These are phyloP conservation scores for Paradendryphiella salina DNA, from an alignment of 2,329 filamentous ascomycete genomes.

Conservation along the genomic window DNA sequence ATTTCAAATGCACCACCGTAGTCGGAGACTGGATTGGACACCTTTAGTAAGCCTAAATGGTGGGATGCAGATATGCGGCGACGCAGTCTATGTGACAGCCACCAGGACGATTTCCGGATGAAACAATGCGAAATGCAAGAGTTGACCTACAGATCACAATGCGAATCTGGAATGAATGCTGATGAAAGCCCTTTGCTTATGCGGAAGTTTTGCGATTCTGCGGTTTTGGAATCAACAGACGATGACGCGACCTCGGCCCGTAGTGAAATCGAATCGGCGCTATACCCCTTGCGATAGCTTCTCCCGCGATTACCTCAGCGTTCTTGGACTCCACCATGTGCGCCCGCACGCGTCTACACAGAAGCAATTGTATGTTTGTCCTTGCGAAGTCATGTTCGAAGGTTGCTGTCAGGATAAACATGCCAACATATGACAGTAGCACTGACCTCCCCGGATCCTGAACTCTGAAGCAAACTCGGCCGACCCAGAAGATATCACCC, in stretches of 20 bases:
- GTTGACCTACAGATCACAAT: not conserved
- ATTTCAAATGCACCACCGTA: conserved; percentile 10
- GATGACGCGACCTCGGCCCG: conserved; percentile 17
- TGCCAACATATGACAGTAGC: conserved; percentile 15
- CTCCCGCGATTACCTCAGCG: conserved; percentile 30
- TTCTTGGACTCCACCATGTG: conserved; percentile 17
- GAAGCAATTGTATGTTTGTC: conserved; percentile 13
- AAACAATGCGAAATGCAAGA: conserved; percentile 11
- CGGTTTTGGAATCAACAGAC: conserved; percentile 24
- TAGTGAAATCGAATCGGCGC: conserved; percentile 17
- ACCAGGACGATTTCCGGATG: conserved; percentile 2
- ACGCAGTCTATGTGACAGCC: conserved; percentile 8
- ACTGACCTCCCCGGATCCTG: conserved; percentile 3
- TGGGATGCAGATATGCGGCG: conserved; percentile 6
- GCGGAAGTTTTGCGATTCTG: conserved; percentile 20
- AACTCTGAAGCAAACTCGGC: conserved; percentile 1
- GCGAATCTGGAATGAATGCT: not conserved
- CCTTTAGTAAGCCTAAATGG: conserved; percentile 40
- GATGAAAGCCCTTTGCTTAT: conserved; percentile 10
- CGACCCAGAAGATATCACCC: conserved; percentile 8
- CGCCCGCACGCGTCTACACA: conserved; percentile 2
- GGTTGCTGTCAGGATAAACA: conserved; percentile 13
- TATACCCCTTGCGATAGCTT: conserved; percentile 21
- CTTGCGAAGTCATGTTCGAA: not conserved
- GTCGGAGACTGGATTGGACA: conserved; percentile 17